A percentile compares a stretch with the other conserved stretches of the same genome.
phyloP scores from a whole-genome alignment of 2,329 filamentous ascomycete species.

The Arthrobotrys entomopaga region DNA sequence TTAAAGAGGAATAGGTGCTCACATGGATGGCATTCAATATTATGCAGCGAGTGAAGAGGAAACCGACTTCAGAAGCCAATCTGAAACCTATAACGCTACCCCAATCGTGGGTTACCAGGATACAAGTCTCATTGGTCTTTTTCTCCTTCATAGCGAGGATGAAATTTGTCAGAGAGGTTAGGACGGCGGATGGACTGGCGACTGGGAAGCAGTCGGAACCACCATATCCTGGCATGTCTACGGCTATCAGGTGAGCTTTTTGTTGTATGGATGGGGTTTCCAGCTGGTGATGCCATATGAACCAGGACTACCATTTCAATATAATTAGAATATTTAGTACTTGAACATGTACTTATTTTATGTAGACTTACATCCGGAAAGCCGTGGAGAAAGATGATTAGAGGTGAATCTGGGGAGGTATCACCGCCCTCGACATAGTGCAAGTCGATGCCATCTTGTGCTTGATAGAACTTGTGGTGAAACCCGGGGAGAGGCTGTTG shows the following conservation, averaged over 20 bases:
- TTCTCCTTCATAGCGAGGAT: constrained; percentile 45
- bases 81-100: constrained; percentile 46
- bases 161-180: constrained; percentile 36
- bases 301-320: constrained; percentile 40
- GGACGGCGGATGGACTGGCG: constrained; percentile 27
- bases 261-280: constrained; percentile 42
- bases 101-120: constrained; percentile 53
- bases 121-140: constrained; percentile 38
- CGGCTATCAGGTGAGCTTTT: constrained; percentile 45
- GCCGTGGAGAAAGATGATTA: constrained; percentile 47
- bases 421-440: constrained; percentile 52
- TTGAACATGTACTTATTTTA: not conserved
- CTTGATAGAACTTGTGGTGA: constrained; percentile 42
- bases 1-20: not conserved
- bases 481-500: constrained; percentile 49
- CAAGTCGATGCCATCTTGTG: constrained; percentile 37
- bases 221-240: constrained; percentile 51
- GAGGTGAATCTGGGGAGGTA: constrained; percentile 33
- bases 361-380: constrained; percentile 42
- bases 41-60: constrained; percentile 46
- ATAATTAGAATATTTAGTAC: not conserved
- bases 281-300: constrained; percentile 52
- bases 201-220: constrained; percentile 37
- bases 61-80: constrained; percentile 45
- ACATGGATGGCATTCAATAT: constrained; percentile 45